Base-by-base conservation (phyloP, 352 stramenopile genomes). In the Plasmopara halstedii region DNA sequence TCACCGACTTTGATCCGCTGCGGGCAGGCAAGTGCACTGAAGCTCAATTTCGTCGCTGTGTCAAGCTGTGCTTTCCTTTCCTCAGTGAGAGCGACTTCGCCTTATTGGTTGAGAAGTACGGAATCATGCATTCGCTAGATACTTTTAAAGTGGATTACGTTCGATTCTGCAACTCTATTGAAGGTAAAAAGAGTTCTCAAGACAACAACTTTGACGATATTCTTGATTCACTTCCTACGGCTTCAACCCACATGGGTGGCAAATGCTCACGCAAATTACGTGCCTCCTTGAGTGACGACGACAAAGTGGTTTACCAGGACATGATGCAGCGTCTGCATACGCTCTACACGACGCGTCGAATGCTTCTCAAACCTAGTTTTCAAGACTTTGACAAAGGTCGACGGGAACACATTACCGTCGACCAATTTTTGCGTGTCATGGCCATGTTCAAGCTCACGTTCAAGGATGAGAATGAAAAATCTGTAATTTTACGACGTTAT, bases 381-480 rank as follows among this genome's bases (percentile, higher is more conserved):
- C 75, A 88, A 49, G 81, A 90, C 37, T 90, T 92, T 58, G 81
- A 89, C 50, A 79, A 81, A 20, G 73, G 73, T 0, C 67, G 62
- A 22, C 76, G 74, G 22, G 81, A 92, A 33, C 74, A 86, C 29
- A 79, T 93, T 29, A 90, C 81, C 0, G 63, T 82, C 4, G 76
- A 88, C 38, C 81, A 93, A 51, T 89, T 93, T 50, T 76, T 88
- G 25, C 73, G 81, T 6, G 78, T 92, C 20, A 74, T 91, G 58
- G 68, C 64, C 29, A 83, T 88, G 51, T 83, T 86, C 35, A 86
- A 91, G 32, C 67, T 92, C 22, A 75, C 59, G 1, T 25, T 89
- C 8, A 53, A 55, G 7, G 64, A 46, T 15, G 67, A 82, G 13
- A 58, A 39, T 6, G 81, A 92, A 50, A 62, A 57, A 21, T 58